Evolutionary conservation across 2,329 filamentous ascomycete genomes (phyloP), one percentile per base, ranked within the genome.

Genomic region (Endothia cerciana): DNA sequence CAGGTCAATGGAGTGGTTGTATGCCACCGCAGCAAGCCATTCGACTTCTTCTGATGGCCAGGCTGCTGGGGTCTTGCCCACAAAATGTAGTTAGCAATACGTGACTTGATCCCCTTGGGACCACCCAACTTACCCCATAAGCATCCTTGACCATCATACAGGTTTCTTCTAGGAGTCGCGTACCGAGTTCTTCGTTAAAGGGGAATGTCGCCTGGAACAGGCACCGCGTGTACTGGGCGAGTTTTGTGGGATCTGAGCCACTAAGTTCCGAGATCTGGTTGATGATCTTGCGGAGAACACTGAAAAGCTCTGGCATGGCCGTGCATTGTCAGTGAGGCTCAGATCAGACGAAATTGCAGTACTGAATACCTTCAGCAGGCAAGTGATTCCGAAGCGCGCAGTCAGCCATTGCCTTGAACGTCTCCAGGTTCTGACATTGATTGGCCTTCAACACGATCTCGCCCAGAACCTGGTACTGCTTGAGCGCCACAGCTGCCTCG

Each of bases 141-240:
- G 83, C 77, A 69, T 84, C 80, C 61, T 78, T 77, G 7, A 85
- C 85, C 62, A 89, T 81, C 1, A 75, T 74, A 1, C 82, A 81
- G 1, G 87, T 85, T 72, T 93, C 88, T n/a, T 88, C 83, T 8
- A 93, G 77, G 4, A 93, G 81, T 56, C 83, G 80, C 60, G 90
- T 79, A 11, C 87, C 85, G 19, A 88, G 76, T 0, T 76, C 75
- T 25, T 87, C 83, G 57, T 88, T 83, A 4, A 84, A 79, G 1
- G 84, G 79, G 0, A 93, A 77, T 0, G 90, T 84, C 0, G 87
- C 81, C 68, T 91, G 89, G 69, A 94, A 91, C 2, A 95, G 81
- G 71, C 91, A 93, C 1, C 92, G 87, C 56, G 94, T 85, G 80
- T 95, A 97, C 71, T 90, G 90, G 8, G 91, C 86, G 0, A 96